Conservation (phyloP, 148 eudicot species). For the Chenopodium album region DNA sequence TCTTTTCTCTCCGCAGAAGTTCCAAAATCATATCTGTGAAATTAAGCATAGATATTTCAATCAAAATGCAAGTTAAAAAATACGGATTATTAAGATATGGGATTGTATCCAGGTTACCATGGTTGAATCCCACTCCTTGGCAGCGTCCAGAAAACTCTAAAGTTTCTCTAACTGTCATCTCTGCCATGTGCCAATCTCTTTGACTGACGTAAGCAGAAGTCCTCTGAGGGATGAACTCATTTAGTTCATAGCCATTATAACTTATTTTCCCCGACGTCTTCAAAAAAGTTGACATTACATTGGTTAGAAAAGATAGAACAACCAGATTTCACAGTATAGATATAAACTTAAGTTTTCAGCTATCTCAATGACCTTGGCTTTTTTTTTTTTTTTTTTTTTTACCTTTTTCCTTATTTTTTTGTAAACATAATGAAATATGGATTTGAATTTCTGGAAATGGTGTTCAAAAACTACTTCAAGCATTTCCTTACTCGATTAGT, state of each 20-base stretch:
- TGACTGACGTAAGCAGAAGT: constrained; percentile 88
- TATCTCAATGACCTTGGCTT: background rate
- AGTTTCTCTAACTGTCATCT: constrained; percentile 91
- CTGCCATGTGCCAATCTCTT: constrained; percentile 86
- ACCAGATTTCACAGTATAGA: background rate
- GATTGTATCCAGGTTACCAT: constrained; percentile 43
- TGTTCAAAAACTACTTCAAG: background rate
- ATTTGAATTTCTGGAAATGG: background rate
- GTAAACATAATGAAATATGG: background rate
- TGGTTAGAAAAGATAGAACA: constrained; percentile 9
- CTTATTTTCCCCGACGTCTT: constrained; percentile 77
- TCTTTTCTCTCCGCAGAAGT: constrained; percentile 77
- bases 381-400: too few relatives aligned
- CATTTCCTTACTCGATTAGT: background rate
- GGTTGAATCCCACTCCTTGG: constrained; percentile 79
- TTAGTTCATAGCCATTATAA: constrained; percentile 72
- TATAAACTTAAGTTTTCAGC: background rate
- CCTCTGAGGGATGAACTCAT: constrained; percentile 83
- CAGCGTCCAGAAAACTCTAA: constrained; percentile 76
- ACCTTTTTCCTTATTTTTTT: too few relatives aligned
- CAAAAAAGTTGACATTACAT: constrained; percentile 29
- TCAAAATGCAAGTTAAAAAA: background rate
- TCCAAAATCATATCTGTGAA: constrained; percentile 78
- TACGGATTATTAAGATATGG: background rate
- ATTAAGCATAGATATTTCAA: background rate